Base-by-base conservation (phyloP, 805 yeast species). In the Sugiyamaella boreocaroliniensis region DNA sequence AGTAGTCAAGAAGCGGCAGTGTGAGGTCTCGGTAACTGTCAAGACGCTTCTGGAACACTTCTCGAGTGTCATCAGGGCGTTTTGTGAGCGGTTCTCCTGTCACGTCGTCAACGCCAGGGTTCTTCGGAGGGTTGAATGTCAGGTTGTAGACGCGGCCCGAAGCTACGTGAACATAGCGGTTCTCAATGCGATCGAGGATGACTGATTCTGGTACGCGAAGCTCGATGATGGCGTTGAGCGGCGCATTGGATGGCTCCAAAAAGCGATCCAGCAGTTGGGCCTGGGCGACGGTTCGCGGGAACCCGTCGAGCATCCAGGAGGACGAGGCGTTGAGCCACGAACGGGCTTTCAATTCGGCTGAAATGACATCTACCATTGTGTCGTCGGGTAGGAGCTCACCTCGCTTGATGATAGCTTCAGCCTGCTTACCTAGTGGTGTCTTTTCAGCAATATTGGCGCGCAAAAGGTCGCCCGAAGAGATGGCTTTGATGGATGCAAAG, bases 141-240 rank as follows among this genome's bases (percentile, higher is more conserved):
- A 86, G 66, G 66, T 87, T 92, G 67, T 90, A 90, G 2, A 89
- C 84, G 58, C 97, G 73, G 0, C 97, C 97, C 49, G 95, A 86
- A 0, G 86, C 81, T 12, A 76, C 65, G 68, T 90, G 97, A 42
- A 89, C 85, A 83, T 87, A 89, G 59, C 97, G 71, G 56, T 87
- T 85, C 61, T 85, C 86, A 18, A 92, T 88, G 64, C 98, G 76
- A 37, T 83, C 83, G 22, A 89, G 68, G 26, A 90, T 90, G 5
- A 85, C 86, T n/a, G 75, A 74, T 51, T 85, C 85, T n/a, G 95
- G 95, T 6, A 92, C 97, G 54, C 84, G 82, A 45, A 90, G 70
- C 64, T 89, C 93, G 3, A 92, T 86, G n/a, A 89, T 96, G 55
- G 85, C 64, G 61, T 88, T 89, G 51, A 90, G 64, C 12, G 69